Percentiles rank a stretch among this genome's conserved stretches.
Conservation (phyloP, 2,329 filamentous ascomycete genomes). For the Rhinocladiella similis region DNA sequence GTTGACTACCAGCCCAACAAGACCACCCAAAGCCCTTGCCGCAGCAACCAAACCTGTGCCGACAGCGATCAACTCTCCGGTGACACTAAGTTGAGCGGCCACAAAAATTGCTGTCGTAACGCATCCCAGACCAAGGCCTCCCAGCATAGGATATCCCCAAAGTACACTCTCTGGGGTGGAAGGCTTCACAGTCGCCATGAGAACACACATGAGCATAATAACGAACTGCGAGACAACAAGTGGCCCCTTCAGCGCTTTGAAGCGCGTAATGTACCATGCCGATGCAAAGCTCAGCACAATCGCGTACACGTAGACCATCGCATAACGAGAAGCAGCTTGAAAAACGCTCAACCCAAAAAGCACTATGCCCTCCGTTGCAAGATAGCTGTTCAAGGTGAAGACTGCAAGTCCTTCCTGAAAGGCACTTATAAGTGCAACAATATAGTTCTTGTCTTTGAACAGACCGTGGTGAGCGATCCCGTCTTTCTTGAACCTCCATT, state of each 20-base stretch:
- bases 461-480: conserved; percentile 46
- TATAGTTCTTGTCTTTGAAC: conserved; percentile 38
- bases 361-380: background rate
- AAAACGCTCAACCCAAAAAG: background rate
- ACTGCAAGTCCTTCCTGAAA: background rate
- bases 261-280: no score
- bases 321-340: no score
- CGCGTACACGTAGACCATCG: no score
- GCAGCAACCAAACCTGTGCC: conserved; percentile 9
- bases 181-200: no score
- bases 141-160: conserved; percentile 9
- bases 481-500: conserved; percentile 56
- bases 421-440: background rate
- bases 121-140: conserved; percentile 10
- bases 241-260: no score
- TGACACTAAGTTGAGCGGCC: conserved; percentile 7
- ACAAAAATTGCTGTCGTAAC: conserved; percentile 5
- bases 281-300: no score
- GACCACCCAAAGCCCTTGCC: background rate
- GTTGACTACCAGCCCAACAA: background rate
- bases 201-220: no score
- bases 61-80: conserved; percentile 12
- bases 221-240: no score
- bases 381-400: background rate
- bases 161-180: background rate